Evolutionary conservation across 768 basidiomycete species (phyloP), one percentile per base, ranked within the genome.

Genomic region (Aureoboletus auriporus): DNA sequence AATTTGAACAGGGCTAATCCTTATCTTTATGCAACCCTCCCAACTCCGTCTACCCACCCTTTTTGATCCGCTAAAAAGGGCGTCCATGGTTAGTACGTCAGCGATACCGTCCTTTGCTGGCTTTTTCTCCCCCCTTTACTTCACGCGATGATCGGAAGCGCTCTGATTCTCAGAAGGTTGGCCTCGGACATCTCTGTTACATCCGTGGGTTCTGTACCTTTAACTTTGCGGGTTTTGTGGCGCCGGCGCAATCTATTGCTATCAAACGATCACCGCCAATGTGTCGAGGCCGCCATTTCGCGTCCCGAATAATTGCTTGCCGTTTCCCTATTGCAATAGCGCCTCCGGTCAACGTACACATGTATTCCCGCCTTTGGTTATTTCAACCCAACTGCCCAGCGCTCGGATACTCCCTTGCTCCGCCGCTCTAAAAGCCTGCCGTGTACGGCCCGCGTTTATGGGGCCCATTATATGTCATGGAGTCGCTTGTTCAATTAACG

Each of bases 141-240:
- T 60, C 54, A 54, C 53, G 53, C 50, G 58, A 54, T 58, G 42
- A 57, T 61, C 61, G 54, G 60, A 54, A 55, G 47, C 39, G 57
- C 45, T 55, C 51, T 50, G 55, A 60, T 65, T 58, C 65, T 53
- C 63, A 59, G 58, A 65, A 61, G 62, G 33, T 38, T 61, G 38
- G 16, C 65, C 62, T 68, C 64, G 64, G 64, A 68, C 64, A 68
- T 65, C 36, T 57, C 47, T 44, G 35, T 56, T 66, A 65, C 64
- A 54, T 61, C 64, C 64, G 66, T 65, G 53, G 51, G 66, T 65
- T 66, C 66, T 59, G 30, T 42, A 54, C 50, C 44, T 52, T 52
- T 49, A 44, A 52, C 51, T 53, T 49, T 51, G 40, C 54, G 47
- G 44, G 16, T 64, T 66, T 68, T 54, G 66, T 65, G 66, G 66